phyloP scores from a whole-genome alignment of 495 filamentous ascomycete species.

The Aspergillus baeticus region DNA sequence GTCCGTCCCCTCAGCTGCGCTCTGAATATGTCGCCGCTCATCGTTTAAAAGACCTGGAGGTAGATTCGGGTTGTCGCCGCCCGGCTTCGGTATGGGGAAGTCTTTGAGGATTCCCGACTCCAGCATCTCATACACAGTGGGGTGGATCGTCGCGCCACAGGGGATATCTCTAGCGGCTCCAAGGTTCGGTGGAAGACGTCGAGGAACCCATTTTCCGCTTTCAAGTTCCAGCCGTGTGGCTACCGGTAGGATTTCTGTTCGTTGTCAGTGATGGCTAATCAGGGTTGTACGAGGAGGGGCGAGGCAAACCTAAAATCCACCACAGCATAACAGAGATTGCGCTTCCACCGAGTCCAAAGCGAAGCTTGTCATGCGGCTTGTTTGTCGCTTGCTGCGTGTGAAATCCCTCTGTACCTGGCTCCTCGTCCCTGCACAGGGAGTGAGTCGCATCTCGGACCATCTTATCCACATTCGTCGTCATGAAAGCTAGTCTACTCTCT shows the following conservation, averaged over 20 bases:
- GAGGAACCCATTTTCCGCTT: constrained; percentile 28
- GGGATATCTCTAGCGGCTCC: constrained; percentile 19
- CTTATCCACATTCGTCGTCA: constrained; percentile 5
- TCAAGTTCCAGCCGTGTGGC: constrained; percentile 32
- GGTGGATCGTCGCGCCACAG: constrained; percentile 18
- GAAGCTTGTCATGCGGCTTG: constrained; percentile 19
- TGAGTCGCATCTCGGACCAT: neutral
- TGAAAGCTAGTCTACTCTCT: constrained; percentile 15
- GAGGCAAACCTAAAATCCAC: constrained; percentile 18
- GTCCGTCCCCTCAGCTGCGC: neutral
- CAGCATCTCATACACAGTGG: constrained; percentile 19
- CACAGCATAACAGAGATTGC: constrained; percentile 9
- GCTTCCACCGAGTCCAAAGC: constrained; percentile 12
- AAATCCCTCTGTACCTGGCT: constrained; percentile 3
- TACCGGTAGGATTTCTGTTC: constrained; percentile 33
- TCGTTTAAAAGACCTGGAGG: constrained; percentile 7
- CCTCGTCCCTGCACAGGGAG: constrained; percentile 8
- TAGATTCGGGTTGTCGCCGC: constrained; percentile 18
- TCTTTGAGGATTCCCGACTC: constrained; percentile 13
- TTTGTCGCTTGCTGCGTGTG: constrained; percentile 3
- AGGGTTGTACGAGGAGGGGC: neutral
- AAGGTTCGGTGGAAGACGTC: constrained; percentile 19
- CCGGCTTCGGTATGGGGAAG: constrained; percentile 16
- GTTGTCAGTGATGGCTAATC: neutral
- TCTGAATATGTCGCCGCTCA: neutral